A percentile compares a stretch with the other conserved stretches of the same genome.
These are phyloP conservation scores for Trametes coccinea DNA, from an alignment of 768 basidiomycete genomes.

Conservation along the genomic window DNA sequence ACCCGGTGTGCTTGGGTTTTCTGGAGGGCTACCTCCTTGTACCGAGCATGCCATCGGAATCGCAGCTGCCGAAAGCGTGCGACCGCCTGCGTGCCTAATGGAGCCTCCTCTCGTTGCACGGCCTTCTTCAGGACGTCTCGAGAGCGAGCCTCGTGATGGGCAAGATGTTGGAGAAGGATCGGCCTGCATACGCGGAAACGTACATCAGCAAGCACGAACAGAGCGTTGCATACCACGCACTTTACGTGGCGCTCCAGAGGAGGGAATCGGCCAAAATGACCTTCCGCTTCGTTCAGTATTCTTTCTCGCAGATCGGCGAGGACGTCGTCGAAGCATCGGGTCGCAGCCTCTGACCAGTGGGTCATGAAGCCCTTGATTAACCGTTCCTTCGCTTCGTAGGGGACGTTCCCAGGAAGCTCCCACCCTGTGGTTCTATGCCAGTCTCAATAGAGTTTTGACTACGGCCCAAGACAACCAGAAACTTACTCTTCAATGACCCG, in stretches of 20 bases:
- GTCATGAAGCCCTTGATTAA: conserved; percentile 38
- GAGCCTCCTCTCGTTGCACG: conserved; percentile 40
- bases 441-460: not conserved
- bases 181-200: conserved; percentile 7
- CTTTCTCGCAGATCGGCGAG: conserved; percentile 33
- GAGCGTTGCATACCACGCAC: conserved; percentile 29
- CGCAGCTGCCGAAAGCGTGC: conserved; percentile 25
- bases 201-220: not conserved
- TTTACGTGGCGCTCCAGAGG: conserved; percentile 36
- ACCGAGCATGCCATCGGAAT: conserved; percentile 25
- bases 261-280: conserved; percentile 44
- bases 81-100: conserved; percentile 40
- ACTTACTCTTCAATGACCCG: conserved; percentile 38
- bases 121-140: conserved; percentile 34
- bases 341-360: conserved; percentile 40
- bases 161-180: conserved; percentile 22
- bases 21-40: conserved; percentile 8
- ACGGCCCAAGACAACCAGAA: no score
- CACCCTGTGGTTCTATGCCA: conserved; percentile 38
- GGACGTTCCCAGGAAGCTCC: conserved; percentile 45
- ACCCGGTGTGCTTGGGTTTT: not conserved
- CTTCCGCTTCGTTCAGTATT: conserved; percentile 27
- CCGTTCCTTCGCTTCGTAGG: conserved; percentile 40
- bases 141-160: conserved; percentile 28
- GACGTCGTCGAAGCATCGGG: conserved; percentile 37